Evolutionary conservation across 371 early-diverging fungal species (phyloP).

Genomic region (Rhizopus microsporus): DNA sequence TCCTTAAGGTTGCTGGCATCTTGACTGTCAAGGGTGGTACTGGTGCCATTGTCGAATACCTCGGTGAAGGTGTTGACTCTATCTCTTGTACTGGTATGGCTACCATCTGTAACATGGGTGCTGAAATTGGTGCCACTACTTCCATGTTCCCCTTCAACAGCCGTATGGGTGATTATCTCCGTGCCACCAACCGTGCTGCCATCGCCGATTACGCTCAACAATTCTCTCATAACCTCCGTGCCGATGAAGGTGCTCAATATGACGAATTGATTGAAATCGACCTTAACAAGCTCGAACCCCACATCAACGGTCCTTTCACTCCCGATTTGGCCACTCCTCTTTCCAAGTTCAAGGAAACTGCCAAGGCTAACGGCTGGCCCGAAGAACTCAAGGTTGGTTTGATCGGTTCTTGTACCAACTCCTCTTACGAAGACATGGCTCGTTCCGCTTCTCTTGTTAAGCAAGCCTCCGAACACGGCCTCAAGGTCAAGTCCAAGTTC

Average conservation of each 20-base stretch:
- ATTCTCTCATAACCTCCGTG: constrained; percentile 76
- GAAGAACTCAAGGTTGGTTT: constrained; percentile 81
- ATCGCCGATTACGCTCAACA: constrained; percentile 74
- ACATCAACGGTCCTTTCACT: constrained; percentile 96
- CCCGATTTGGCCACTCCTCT: constrained; percentile 93
- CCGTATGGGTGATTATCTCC: constrained; percentile 85
- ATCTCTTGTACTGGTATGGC: constrained; percentile 97
- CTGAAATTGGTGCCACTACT: constrained; percentile 96
- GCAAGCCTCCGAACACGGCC: constrained; percentile 79
- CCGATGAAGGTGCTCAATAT: constrained; percentile 87
- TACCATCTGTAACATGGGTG: constrained; percentile 98
- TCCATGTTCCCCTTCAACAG: constrained; percentile 92
- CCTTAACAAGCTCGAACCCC: constrained; percentile 84
- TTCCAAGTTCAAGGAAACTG: constrained; percentile 81
- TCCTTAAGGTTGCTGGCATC: constrained; percentile 90
- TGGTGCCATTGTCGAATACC: constrained; percentile 94
- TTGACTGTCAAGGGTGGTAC: constrained; percentile 93
- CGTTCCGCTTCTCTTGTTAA: constrained; percentile 85
- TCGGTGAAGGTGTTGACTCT: constrained; percentile 90
- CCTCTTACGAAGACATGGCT: constrained; percentile 94
- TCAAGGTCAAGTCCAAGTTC: constrained; percentile 79
- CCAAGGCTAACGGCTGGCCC: constrained; percentile 82
- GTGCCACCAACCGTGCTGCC: constrained; percentile 77
- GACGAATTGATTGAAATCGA: constrained; percentile 94
- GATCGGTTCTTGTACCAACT: constrained; percentile 97